Conservation (phyloP, 768 basidiomycete genomes). For the Trametopsis cervina region DNA sequence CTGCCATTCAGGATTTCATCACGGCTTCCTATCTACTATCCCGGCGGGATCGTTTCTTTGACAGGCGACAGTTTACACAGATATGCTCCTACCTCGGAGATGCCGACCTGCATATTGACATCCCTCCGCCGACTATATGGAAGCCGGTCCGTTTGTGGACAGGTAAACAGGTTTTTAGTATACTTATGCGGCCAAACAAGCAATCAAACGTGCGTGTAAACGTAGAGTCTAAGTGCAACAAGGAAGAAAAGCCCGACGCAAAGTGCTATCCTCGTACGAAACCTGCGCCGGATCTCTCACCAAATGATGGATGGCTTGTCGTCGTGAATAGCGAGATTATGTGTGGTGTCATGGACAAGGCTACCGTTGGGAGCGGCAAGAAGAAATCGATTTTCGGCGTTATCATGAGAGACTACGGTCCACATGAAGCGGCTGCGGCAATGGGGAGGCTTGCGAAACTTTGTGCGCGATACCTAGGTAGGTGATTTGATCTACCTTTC, state of each 20-base stretch:
- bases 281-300: slow-evolving; percentile 77
- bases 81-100: slow-evolving; percentile 94
- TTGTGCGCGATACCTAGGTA: slow-evolving; percentile 88
- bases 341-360: slow-evolving; percentile 99
- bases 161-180: slow-evolving; percentile 97
- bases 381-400: slow-evolving; percentile 99
- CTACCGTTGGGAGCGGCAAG: slow-evolving; percentile 95
- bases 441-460: slow-evolving; percentile 97
- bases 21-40: slow-evolving; percentile 96
- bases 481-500: slow-evolving; percentile 12
- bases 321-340: slow-evolving; percentile 97
- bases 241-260: slow-evolving; percentile 67
- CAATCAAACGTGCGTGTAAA: slow-evolving; percentile 81
- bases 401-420: slow-evolving; percentile 94
- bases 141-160: slow-evolving; percentile 95
- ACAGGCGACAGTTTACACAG: slow-evolving; percentile 91
- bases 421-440: slow-evolving; percentile 87
- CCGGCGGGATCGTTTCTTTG: slow-evolving; percentile 86
- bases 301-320: slow-evolving; percentile 97
- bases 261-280: slow-evolving; percentile 58
- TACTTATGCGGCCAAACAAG: slow-evolving; percentile 92
- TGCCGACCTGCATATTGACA: slow-evolving; percentile 86
- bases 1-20: slow-evolving; percentile 99
- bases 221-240: slow-evolving; percentile 93
- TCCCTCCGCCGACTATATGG: slow-evolving; percentile 91